Evolutionary conservation across 495 filamentous ascomycete genomes (phyloP).

Genomic region (Annulohypoxylon maeteangense): DNA sequence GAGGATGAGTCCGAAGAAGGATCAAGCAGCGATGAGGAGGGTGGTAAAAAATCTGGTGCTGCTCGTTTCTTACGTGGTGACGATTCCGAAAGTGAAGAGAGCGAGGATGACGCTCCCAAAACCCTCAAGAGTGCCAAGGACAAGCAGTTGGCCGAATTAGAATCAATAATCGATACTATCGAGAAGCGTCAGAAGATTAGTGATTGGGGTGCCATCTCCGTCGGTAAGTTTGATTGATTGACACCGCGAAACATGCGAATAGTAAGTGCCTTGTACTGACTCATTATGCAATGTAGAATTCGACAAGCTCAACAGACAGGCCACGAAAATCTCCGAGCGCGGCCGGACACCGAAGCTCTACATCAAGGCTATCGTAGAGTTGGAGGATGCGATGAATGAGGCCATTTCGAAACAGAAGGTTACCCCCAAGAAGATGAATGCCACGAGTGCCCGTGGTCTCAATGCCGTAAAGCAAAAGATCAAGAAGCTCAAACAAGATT

Average conservation of each 20-base stretch:
- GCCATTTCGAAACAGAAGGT: constrained; percentile 94
- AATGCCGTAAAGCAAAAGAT: constrained; percentile 97
- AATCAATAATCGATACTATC: constrained; percentile 85
- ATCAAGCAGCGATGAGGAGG: constrained; percentile 71
- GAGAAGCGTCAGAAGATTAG: constrained; percentile 97
- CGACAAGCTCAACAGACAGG: constrained; percentile 95
- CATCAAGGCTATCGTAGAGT: constrained; percentile 89
- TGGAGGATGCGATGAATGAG: constrained; percentile 97
- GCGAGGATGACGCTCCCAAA: constrained; percentile 81
- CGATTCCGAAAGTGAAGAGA: constrained; percentile 80
- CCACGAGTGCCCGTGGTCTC: constrained; percentile 89
- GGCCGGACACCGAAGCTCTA: constrained; percentile 87
- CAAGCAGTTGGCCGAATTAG: constrained; percentile 93
- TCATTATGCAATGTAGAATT: constrained; percentile 70
- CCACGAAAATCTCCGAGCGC: constrained; percentile 78
- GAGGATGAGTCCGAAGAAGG: constrained; percentile 69
- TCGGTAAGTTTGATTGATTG: constrained; percentile 66
- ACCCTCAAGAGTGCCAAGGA: constrained; percentile 97
- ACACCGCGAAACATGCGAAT: neutral
- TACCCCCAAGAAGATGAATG: constrained; percentile 98
- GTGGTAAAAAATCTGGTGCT: constrained; percentile 70
- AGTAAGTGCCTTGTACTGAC: neutral
- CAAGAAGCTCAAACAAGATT: constrained; percentile 98
- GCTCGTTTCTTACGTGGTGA: constrained; percentile 83
- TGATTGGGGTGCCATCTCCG: constrained; percentile 93